These are phyloP conservation scores for Talaromyces ruber DNA, from an alignment of 495 filamentous ascomycete species.

Conservation along the genomic window DNA sequence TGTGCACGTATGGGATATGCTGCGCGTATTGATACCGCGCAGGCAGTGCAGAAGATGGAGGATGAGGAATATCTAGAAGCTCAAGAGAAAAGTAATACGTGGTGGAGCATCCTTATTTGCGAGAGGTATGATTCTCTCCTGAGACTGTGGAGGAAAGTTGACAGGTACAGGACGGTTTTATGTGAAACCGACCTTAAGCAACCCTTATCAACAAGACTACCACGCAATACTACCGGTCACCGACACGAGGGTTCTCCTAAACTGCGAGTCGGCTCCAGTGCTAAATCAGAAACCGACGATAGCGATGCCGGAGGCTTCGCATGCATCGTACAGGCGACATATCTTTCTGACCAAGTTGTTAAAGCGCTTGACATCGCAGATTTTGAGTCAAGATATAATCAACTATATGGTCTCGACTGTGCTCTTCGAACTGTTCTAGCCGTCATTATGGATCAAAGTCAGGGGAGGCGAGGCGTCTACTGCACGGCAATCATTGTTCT, in stretches of 20 bases:
- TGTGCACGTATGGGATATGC: conserved; percentile 23
- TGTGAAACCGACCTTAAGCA: conserved; percentile 6
- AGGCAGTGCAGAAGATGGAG: not conserved
- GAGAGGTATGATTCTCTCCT: conserved; percentile 12
- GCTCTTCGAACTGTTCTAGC: conserved; percentile 14
- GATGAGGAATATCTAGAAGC: conserved; percentile 7
- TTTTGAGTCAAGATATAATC: conserved; percentile 9
- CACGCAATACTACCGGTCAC: conserved; percentile 5
- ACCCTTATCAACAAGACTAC: conserved; percentile 5
- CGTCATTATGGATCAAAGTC: conserved; percentile 16
- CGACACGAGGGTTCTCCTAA: not conserved
- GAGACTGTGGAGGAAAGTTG: not conserved
- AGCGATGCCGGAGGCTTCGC: conserved; percentile 17
- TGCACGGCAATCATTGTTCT: conserved; percentile 19
- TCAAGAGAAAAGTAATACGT: conserved; percentile 23
- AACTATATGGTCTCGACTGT: conserved; percentile 10
- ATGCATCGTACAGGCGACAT: conserved; percentile 21
- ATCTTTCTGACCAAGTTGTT: conserved; percentile 20
- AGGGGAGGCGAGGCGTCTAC: conserved; percentile 12
- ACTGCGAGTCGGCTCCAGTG: not conserved
- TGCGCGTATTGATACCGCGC: conserved; percentile 13
- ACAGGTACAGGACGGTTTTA: conserved; percentile 3
- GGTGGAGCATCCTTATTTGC: conserved; percentile 23
- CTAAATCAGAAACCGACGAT: not conserved
- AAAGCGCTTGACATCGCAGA: conserved; percentile 10